phyloP scores from a whole-genome alignment of 164 flowering plant genomes.

The Paratinospora sagittata region DNA sequence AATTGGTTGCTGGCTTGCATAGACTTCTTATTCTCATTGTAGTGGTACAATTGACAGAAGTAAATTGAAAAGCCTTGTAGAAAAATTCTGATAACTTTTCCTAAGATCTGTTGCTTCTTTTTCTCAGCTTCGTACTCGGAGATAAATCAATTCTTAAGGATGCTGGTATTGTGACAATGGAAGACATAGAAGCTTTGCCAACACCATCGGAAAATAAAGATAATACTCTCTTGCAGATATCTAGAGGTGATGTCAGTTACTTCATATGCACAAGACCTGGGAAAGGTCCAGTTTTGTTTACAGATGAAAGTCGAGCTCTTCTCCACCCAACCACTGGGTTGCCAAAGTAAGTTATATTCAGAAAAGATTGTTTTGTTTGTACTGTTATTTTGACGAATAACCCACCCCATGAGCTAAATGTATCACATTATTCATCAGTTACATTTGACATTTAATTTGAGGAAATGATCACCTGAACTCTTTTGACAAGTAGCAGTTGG shows the following conservation, averaged over 20 bases:
- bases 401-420: neutral
- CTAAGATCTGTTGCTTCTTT: neutral
- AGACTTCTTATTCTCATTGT: neutral
- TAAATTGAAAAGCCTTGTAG: neutral
- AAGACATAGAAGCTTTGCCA: conserved; percentile 64
- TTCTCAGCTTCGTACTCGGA: conserved; percentile 70
- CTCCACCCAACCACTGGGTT: conserved; percentile 74
- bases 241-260: conserved; percentile 69
- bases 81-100: neutral
- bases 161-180: conserved; percentile 51
- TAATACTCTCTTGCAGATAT: conserved; percentile 32
- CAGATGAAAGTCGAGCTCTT: conserved; percentile 60
- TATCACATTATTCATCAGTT: neutral
- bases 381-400: conserved; percentile 1
- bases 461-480: neutral
- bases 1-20: neutral
- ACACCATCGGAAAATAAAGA: conserved; percentile 71
- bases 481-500: neutral
- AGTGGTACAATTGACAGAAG: neutral
- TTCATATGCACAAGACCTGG: conserved; percentile 96
- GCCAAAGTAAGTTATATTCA: conserved; percentile 41
- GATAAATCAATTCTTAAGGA: conserved; percentile 81
- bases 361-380: conserved; percentile 2
- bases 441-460: neutral
- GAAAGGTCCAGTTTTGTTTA: conserved; percentile 65